Evolutionary conservation across 2,329 filamentous ascomycete species (phyloP).

Genomic region (Fusarium poae): DNA sequence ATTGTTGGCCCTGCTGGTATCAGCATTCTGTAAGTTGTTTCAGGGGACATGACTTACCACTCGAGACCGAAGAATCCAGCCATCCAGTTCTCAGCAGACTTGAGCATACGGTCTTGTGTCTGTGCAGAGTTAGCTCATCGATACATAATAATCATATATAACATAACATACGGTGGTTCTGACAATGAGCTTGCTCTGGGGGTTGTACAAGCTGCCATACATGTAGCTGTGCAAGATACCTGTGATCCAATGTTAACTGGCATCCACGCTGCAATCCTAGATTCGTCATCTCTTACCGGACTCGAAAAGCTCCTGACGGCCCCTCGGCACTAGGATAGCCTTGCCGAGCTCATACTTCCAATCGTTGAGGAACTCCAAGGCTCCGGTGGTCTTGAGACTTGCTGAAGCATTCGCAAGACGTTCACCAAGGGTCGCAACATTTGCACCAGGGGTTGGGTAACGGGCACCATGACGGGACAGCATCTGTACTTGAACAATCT

Average conservation of each 20-base stretch:
- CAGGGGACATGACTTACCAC: conserved; percentile 59
- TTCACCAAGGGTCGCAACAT: conserved; percentile 67
- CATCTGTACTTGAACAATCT: conserved; percentile 79
- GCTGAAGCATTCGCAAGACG: conserved; percentile 68
- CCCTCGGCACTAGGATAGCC: conserved; percentile 79
- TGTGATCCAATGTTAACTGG: conserved; percentile 35
- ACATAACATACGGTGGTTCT: conserved; percentile 69
- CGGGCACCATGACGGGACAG: conserved; percentile 79
- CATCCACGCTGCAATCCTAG: not conserved
- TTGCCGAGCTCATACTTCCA: conserved; percentile 78
- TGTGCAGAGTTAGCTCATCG: conserved; percentile 42
- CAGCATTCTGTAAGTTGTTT: not conserved
- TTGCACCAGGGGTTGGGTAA: conserved; percentile 74
- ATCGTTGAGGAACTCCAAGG: conserved; percentile 73
- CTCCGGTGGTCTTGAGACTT: conserved; percentile 68
- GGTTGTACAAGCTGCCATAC: conserved; percentile 78
- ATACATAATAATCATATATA: too few relatives aligned
- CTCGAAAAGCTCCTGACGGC: conserved; percentile 79
- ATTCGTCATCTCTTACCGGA: conserved; percentile 57
- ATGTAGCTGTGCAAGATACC: conserved; percentile 79
- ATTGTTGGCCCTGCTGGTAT: conserved; percentile 68
- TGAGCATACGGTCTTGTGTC: conserved; percentile 82
- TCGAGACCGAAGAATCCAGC: conserved; percentile 83
- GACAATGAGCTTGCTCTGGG: conserved; percentile 78
- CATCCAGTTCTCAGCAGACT: conserved; percentile 82